Base-by-base conservation (phyloP, 805 yeast species). In the Debaryomyces maramus region DNA sequence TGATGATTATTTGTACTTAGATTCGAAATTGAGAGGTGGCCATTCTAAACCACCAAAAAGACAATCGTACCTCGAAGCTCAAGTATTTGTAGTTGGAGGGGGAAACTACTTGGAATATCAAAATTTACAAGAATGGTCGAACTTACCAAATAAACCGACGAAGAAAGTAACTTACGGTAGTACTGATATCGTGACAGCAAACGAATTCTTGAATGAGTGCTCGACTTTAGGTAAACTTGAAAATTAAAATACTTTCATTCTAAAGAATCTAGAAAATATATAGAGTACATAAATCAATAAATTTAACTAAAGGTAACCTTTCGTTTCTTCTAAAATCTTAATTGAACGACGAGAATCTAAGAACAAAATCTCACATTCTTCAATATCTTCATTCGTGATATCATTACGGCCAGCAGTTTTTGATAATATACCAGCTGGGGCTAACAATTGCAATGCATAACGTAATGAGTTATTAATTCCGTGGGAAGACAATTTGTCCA, bases 61-160 rank as follows among this genome's bases (percentile, higher is more conserved):
- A 56, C 86, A 83, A 50, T 70, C 83, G 8, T 88, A 87, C 60
- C 81, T 80, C 43, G 93, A 88, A 50, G 80, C 95, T 1, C 68
- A 88, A 36, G 96, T 93, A 15, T 93, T 93, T 61, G 88, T 90
- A 38, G 90, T 93, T 40, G 99, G 99, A 18, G 99, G 99, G 24
- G 98, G 98, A 34, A 90, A 88, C 62, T 93, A 89, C 59, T 67
- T 87, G 46, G 99, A 93, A 66, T 93, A 91, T 59, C 95, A 90
- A 44, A 91, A 91, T 56, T 75, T 93, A 55, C 95, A 88, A 61
- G 96, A 90, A 61, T 90, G 96, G 95, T 78, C 80, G 0, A 41
- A 39, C 18, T 56, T 50, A 33, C 68, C 72, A 29, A 63, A 56
- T 37, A 60, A 55, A 41, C 44, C 52, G 4, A 44, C 57, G 6